phyloP scores from a whole-genome alignment of 495 filamentous ascomycete genomes.

The Symbiotaphrina buchneri region DNA sequence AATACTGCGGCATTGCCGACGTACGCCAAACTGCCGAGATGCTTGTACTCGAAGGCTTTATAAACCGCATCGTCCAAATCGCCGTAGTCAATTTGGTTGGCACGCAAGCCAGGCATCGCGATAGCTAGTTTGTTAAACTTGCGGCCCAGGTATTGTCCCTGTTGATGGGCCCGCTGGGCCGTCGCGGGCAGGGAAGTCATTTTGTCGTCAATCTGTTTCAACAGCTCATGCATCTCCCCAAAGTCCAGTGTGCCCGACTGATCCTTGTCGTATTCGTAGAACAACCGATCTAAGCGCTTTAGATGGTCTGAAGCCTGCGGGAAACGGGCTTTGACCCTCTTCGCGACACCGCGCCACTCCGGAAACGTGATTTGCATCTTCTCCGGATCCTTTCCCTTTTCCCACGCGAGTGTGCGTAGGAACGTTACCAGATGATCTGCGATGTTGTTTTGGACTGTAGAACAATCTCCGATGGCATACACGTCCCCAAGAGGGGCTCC shows the following conservation, averaged over 20 bases:
- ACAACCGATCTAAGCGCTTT: slow-evolving; percentile 69
- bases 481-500: slow-evolving; percentile 88
- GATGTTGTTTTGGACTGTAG: slow-evolving; percentile 90
- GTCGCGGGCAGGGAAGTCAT: slow-evolving; percentile 71
- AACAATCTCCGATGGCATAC: slow-evolving; percentile 93
- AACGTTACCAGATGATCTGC: slow-evolving; percentile 73
- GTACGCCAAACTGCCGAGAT: slow-evolving; percentile 84
- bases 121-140: slow-evolving; percentile 88
- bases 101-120: slow-evolving; percentile 47
- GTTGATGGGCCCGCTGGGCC: slow-evolving; percentile 93
- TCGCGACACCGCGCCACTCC: slow-evolving; percentile 72
- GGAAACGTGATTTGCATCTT: slow-evolving; percentile 59
- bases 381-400: slow-evolving; percentile 72
- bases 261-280: slow-evolving; percentile 81
- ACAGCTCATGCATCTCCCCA: slow-evolving; percentile 67
- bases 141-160: slow-evolving; percentile 77
- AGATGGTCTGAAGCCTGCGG: slow-evolving; percentile 87
- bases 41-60: slow-evolving; percentile 87
- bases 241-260: slow-evolving; percentile 85
- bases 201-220: slow-evolving; percentile 78
- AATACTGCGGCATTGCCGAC: slow-evolving; percentile 93
- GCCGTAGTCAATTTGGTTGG: slow-evolving; percentile 68
- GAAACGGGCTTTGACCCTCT: slow-evolving; percentile 66
- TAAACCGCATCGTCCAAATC: slow-evolving; percentile 86
- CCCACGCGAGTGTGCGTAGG: slow-evolving; percentile 76